Percentiles rank a stretch among this genome's conserved stretches.
Conservation (phyloP, 768 basidiomycete species). For the Pholiota microspora region DNA sequence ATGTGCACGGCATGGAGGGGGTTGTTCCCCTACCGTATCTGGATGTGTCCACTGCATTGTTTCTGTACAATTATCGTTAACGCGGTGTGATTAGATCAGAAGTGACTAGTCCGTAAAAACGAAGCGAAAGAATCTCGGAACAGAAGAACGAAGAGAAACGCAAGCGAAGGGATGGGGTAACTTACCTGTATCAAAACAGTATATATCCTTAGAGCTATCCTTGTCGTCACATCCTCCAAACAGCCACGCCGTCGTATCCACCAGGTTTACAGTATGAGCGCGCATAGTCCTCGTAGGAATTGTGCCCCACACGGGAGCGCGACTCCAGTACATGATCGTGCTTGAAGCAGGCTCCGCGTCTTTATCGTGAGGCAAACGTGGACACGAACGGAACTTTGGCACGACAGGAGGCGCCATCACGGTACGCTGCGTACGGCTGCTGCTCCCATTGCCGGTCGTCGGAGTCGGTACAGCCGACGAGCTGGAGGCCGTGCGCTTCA, state of each 20-base stretch:
- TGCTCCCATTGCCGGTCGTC: slow-evolving; percentile 7
- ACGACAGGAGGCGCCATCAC: slow-evolving; percentile 2
- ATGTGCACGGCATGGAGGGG: slow-evolving; percentile 85
- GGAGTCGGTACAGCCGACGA: slow-evolving; percentile 8
- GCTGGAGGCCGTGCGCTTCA: slow-evolving; percentile 21
- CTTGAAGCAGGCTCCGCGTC: slow-evolving; percentile 61
- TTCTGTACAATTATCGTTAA: slow-evolving; percentile 40
- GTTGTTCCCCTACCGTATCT: slow-evolving; percentile 71
- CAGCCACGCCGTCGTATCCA: slow-evolving; percentile 82
- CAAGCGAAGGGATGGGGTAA: slow-evolving; percentile 3
- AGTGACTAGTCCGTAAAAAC: not conserved
- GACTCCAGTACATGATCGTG: slow-evolving; percentile 84
- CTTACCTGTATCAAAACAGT: slow-evolving; percentile 82
- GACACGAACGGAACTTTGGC: slow-evolving; percentile 30
- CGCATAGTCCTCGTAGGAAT: slow-evolving; percentile 70
- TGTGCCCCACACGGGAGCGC: slow-evolving; percentile 73
- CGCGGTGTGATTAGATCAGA: not conserved
- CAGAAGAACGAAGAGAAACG: too few relatives aligned
- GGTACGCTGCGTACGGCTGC: slow-evolving; percentile 13
- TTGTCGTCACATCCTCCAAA: slow-evolving; percentile 89
- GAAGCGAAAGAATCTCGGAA: not conserved
- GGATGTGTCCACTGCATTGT: slow-evolving; percentile 89
- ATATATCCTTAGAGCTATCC: slow-evolving; percentile 71
- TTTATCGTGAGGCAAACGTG: slow-evolving; percentile 60
- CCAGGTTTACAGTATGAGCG: slow-evolving; percentile 81